Evolutionary conservation across 1,284 basidiomycete species (phyloP), one percentile per base, ranked within the genome.

Genomic region (Fomitopsis pinicola): DNA sequence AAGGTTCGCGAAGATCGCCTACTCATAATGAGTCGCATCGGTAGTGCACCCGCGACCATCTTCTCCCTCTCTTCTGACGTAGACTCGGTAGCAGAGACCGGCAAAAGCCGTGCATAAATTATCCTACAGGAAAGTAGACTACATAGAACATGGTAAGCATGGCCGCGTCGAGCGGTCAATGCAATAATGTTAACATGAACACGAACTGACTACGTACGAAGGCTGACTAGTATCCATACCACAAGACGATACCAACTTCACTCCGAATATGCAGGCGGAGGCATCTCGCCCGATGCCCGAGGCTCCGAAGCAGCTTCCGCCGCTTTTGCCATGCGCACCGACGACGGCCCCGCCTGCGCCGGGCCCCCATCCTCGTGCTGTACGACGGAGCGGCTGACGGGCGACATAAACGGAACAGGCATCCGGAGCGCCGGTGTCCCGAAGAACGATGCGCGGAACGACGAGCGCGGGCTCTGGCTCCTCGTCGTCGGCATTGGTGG

Each of bases 191-290:
- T 48, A 30, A 9, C 45, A 48, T 19, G 14, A 48, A 22, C 28
- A 12, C 17, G 45, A 22, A 10, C 15, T 48, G 22, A 48, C 45
- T 48, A 22, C n/a, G 45, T 30, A 48, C 28, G 38, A 40, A 40
- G 38, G 14, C 38, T 6, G 3, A 40, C 38, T 19, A 19, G n/a
- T n/a, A 33, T n/a, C 50, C 17, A 8, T 28, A n/a, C 28, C 50
- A 22, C 17, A 33, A 22, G 19, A 22, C 15, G 17, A 4, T 17
- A 45, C 42, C 12, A 26, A 17, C 19, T 8, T 38, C 28, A 59
- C 30, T 28, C 58, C 5, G 58, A 35, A 22, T 59, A 59, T 9
- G 58, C 58, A 38, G 58, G 56, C 56, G 56, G 58, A 36, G 58
- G 58, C 38, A 40, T 28, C 9, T 59, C 52, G 26, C 30, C 58